These are phyloP conservation scores for Tephrocybe sp. DNA, from an alignment of 768 basidiomycete genomes.

Conservation along the genomic window DNA sequence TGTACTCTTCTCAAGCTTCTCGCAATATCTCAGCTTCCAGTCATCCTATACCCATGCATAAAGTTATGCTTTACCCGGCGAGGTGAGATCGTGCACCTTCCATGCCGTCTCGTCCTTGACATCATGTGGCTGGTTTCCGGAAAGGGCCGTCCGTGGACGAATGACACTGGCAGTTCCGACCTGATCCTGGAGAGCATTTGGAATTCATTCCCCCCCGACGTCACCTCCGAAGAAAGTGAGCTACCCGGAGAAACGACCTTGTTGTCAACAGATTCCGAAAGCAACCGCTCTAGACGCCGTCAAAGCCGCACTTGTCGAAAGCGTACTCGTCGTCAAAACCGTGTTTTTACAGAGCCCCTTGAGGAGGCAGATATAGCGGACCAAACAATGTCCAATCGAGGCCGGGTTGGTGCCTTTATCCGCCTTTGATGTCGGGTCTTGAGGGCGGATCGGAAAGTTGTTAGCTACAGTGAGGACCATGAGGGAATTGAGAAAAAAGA, in stretches of 20 bases:
- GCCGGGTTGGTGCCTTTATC: no score
- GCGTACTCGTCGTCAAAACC: background rate
- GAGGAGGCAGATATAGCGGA: background rate
- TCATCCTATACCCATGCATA: slow-evolving; percentile 4
- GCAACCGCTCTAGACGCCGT: background rate
- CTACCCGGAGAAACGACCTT: background rate
- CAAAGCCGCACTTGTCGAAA: background rate
- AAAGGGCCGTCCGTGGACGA: background rate
- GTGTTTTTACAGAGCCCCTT: background rate
- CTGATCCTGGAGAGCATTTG: background rate
- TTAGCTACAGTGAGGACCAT: no score
- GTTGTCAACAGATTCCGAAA: background rate
- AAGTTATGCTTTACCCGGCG: background rate
- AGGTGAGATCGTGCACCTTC: background rate
- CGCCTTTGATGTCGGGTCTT: no score
- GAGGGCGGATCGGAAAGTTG: no score
- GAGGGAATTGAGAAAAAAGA: no score
- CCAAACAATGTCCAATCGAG: background rate
- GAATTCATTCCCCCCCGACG: background rate
- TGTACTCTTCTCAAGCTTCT: background rate
- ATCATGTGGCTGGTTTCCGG: background rate
- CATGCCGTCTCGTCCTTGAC: background rate
- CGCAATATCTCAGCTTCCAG: background rate
- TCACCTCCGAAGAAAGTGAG: background rate
- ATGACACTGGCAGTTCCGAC: background rate